Evolutionary conservation across 2,329 filamentous ascomycete genomes (phyloP), one percentile per base, ranked within the genome.

Genomic region (Fusarium multiceps): DNA sequence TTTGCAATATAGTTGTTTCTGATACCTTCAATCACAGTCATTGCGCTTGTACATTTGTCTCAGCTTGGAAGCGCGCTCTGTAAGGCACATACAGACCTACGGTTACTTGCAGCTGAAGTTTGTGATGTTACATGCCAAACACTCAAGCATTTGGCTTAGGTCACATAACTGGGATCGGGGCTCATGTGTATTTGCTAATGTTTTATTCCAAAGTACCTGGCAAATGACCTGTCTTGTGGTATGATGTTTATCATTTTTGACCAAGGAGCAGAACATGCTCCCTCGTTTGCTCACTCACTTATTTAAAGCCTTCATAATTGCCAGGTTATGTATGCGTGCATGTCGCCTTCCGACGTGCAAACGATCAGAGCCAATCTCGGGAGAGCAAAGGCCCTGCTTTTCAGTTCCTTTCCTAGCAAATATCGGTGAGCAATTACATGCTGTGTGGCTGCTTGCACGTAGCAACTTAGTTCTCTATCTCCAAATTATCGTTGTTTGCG

Each of bases 31-130:
- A 20, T 25, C 21, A 48, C 30, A 25, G 30, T 32, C 28, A 59
- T 56, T 40, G 37, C 25, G 9, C 55, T 59, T 30, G n/a, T 32
- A 46, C 53, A 59, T 68, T 61, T 53, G 59, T 55, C 54, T 46
- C 41, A 37, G 41, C 23, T 18, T 20, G 18, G 37, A 55, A 51
- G 46, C 46, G 50, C 40, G 53, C 55, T 43, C 34, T 42, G 32
- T 5, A 64, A 69, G 46, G 46, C 50, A 59, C 18, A 61, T 55
- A 23, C n/a, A 60, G 46, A 23, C 55, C 10, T 54, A 37, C 69
- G 69, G 69, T 55, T 72, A 68, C 66, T 40, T 68, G 69, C 69
- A 72, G 69, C 32, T 14, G 28, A 37, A 34, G 69, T 72, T 72
- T 70, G 69, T 61, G 40, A 68, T 48, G 30, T 50, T 60, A 51